Base-by-base conservation (phyloP, 1,139 yeast species). In the Taphrina deformans region DNA sequence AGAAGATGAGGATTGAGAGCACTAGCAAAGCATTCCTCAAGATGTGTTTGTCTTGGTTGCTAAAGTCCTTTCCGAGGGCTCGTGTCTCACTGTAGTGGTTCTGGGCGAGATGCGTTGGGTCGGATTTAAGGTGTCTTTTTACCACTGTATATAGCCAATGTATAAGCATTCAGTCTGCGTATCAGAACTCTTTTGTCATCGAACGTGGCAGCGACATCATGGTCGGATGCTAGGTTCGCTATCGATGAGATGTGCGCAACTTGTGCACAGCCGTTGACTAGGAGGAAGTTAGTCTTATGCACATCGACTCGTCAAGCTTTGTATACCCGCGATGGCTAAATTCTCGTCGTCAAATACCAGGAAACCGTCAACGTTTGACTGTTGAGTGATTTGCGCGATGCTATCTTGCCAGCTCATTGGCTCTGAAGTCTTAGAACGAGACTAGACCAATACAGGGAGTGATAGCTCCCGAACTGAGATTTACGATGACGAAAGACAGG, bases 1-100 rank as follows among this genome's bases (percentile, higher is more conserved):
- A 5, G 63, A 48, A 31, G 63, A 59, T 29, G 63, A 59, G 9
- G 58, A 53, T 14, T 29, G 26, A 31, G 10, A n/a, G 14, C 16
- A 38, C 2, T 12, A n/a, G 16, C 16, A n/a, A 7, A 1, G 2
- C 41, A 12, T 7, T 38, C 40, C 14, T 14, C 16, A 35, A 14
- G 6, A 3, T 14, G n/a, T 35, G 6, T 38, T n/a, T n/a, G 18
- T 4, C n/a, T n/a, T n/a, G 16, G 18, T 10, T 31, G 3, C 14
- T 12, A 3, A 38, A 38, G 41, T 38, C 41, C 41, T 14, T 3
- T n/a, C n/a, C n/a, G 18, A 38, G 3, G 18, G 18, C 41, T 10
- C 5, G 3, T 31, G 9, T 31, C 14, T 31, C 5, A 2, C 41
- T 12, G 41, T n/a, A 38, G n/a, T 38, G 41, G 18, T 38, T 10